Conservation (phyloP, 495 filamentous ascomycete species). For the Hypoxylon intermedium region DNA sequence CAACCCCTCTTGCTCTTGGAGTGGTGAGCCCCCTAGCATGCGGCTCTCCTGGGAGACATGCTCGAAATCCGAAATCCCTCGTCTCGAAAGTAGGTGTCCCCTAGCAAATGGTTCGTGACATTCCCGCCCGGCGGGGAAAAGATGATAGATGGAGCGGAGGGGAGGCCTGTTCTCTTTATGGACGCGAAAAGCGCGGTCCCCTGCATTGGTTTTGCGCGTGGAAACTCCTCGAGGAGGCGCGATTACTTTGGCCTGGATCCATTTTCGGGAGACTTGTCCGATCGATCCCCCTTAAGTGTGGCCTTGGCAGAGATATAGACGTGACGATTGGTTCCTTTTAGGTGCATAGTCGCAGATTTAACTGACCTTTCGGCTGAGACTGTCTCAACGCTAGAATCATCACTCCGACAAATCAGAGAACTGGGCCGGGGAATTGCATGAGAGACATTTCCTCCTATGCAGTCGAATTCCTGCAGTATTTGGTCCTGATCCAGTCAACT, state of each 20-base stretch:
- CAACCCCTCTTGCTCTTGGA: neutral
- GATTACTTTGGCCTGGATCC: slow-evolving; percentile 3
- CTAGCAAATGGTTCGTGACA: slow-evolving; percentile 27
- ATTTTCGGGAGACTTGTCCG: slow-evolving; percentile 6
- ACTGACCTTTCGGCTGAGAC: slow-evolving; percentile 24
- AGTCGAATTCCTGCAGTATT: slow-evolving; percentile 26
- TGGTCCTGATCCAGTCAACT: slow-evolving; percentile 26
- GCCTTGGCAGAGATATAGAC: slow-evolving; percentile 27
- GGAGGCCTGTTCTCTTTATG: slow-evolving; percentile 29
- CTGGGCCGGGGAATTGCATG: slow-evolving; percentile 23
- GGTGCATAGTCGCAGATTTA: slow-evolving; percentile 21
- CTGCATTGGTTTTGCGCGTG: slow-evolving; percentile 32
- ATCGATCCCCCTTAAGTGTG: slow-evolving; percentile 13
- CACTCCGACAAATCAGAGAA: slow-evolving; percentile 29
- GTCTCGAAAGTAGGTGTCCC: slow-evolving; percentile 16
- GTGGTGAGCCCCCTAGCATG: neutral
- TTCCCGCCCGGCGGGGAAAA: slow-evolving; percentile 17
- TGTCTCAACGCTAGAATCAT: slow-evolving; percentile 15
- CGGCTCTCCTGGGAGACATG: neutral
- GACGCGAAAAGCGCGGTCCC: slow-evolving; percentile 41
- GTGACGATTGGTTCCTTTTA: slow-evolving; percentile 29
- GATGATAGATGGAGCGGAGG: slow-evolving; percentile 27
- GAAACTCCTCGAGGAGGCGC: slow-evolving; percentile 32
- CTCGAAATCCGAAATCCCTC: slow-evolving; percentile 6
- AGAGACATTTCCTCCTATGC: slow-evolving; percentile 19